Evolutionary conservation across 1,139 yeast genomes (phyloP).

Genomic region (Magnusiomyces ingens): DNA sequence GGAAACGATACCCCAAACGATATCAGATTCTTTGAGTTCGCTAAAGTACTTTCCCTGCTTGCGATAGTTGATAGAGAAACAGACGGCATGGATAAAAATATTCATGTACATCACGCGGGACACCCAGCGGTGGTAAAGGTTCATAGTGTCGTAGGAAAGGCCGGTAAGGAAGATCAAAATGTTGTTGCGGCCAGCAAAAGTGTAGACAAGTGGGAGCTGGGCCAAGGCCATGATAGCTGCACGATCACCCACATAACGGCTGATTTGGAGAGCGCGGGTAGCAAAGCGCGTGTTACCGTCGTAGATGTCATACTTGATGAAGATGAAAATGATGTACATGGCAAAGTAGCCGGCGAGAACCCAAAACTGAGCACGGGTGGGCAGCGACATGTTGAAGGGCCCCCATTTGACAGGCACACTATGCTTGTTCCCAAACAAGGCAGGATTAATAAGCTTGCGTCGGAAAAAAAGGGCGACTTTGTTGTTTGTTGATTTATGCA

Average conservation of each 20-base stretch:
- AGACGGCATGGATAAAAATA: constrained; percentile 29
- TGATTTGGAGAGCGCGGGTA: background rate
- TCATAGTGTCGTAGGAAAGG: constrained; percentile 54
- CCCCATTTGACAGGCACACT: constrained; percentile 21
- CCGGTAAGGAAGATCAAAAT: constrained; percentile 51
- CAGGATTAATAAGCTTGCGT: constrained; percentile 10
- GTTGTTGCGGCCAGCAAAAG: constrained; percentile 61
- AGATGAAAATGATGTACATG: constrained; percentile 16
- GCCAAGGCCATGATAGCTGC: constrained; percentile 52
- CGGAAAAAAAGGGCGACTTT: constrained; percentile 1
- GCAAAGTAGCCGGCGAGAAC: constrained; percentile 20
- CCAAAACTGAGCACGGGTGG: constrained; percentile 22
- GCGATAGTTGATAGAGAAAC: constrained; percentile 15
- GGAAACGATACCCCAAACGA: constrained; percentile 50
- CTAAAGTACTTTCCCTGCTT: constrained; percentile 15
- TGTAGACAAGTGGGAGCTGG: constrained; percentile 46
- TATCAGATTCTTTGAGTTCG: constrained; percentile 10
- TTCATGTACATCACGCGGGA: constrained; percentile 46
- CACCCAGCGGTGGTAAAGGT: constrained; percentile 55
- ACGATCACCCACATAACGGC: constrained; percentile 43
- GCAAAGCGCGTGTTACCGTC: constrained; percentile 7
- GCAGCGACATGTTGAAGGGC: constrained; percentile 17
- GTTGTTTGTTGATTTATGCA: constrained; percentile 5
- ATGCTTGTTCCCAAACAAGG: constrained; percentile 11
- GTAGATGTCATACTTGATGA: constrained; percentile 11